Evolutionary conservation across 2,329 filamentous ascomycete species (phyloP).

Genomic region (Monosporascus sp.): DNA sequence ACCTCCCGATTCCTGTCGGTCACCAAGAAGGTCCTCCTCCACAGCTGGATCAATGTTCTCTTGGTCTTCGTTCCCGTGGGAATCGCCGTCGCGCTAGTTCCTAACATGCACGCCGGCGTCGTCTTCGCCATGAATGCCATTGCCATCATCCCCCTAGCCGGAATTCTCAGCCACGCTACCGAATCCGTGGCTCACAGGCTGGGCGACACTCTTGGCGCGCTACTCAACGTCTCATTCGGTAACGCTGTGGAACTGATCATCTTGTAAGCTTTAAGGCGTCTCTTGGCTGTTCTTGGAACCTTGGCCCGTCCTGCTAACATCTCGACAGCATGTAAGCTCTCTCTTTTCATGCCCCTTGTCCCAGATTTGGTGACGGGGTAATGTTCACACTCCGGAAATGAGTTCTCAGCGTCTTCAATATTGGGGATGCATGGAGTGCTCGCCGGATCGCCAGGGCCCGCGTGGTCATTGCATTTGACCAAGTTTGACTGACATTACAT

Average conservation of each 20-base stretch:
- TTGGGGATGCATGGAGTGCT: no score
- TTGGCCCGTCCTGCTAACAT: conserved; percentile 11
- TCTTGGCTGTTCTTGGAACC: background rate
- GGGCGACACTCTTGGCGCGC: conserved; percentile 66
- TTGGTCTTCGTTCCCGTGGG: conserved; percentile 75
- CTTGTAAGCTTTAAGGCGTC: conserved; percentile 42
- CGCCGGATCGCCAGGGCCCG: background rate
- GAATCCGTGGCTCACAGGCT: conserved; percentile 69
- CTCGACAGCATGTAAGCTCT: conserved; percentile 18
- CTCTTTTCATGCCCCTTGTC: no score
- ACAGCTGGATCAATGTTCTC: conserved; percentile 74
- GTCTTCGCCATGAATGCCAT: conserved; percentile 71
- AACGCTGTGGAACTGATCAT: conserved; percentile 79
- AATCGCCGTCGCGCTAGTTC: conserved; percentile 57
- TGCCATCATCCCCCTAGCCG: conserved; percentile 70
- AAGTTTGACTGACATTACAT: conserved; percentile 28
- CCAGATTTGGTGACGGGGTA: background rate
- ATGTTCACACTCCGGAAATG: conserved; percentile 13
- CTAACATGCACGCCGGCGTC: conserved; percentile 51
- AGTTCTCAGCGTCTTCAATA: no score
- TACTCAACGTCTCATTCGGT: conserved; percentile 73
- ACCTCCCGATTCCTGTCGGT: conserved; percentile 40
- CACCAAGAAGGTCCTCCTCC: conserved; percentile 56
- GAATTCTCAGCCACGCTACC: conserved; percentile 66
- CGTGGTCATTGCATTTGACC: conserved; percentile 3